Percentiles rank a stretch among this genome's conserved stretches.
Conservation (phyloP, 345 rosid genomes). For the Rhizophora mangle region DNA sequence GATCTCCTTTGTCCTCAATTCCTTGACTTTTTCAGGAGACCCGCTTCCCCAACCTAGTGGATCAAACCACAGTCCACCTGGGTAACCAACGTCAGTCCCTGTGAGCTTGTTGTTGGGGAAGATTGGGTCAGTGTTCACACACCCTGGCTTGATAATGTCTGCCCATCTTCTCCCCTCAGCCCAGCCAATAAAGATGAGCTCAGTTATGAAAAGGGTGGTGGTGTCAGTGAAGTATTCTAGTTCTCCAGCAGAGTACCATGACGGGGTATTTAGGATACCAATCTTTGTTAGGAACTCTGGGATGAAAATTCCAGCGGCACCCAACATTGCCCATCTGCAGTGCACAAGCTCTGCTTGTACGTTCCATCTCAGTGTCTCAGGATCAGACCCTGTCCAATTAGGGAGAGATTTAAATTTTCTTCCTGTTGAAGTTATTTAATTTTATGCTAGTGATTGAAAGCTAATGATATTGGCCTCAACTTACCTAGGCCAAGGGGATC, state of each 20-base stretch:
- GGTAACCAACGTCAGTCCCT: slow-evolving; percentile 95
- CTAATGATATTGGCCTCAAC: slow-evolving; percentile 1
- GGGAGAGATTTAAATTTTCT: neutral
- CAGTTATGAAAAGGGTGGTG: slow-evolving; percentile 32
- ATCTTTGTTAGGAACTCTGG: slow-evolving; percentile 86
- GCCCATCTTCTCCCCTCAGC: slow-evolving; percentile 99
- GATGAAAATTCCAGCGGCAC: slow-evolving; percentile 95
- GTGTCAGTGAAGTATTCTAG: slow-evolving; percentile 3
- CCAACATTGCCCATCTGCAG: slow-evolving; percentile 98
- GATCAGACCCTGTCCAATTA: slow-evolving; percentile 65
- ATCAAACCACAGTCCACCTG: slow-evolving; percentile 99
- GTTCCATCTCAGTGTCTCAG: slow-evolving; percentile 88
- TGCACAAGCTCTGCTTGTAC: slow-evolving; percentile 86
- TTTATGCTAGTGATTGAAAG: neutral
- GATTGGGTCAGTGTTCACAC: slow-evolving; percentile 91
- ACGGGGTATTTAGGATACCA: slow-evolving; percentile 85
- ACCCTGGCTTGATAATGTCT: slow-evolving; percentile 89
- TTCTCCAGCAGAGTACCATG: slow-evolving; percentile 54
- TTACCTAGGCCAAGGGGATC: slow-evolving; percentile 92
- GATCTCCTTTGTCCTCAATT: slow-evolving; percentile 90
- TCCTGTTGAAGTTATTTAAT: neutral
- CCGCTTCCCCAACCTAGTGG: slow-evolving; percentile 94
- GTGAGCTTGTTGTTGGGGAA: slow-evolving; percentile 98
- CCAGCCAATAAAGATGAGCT: slow-evolving; percentile 88
- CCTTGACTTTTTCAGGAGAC: slow-evolving; percentile 78